Percentiles rank a stretch among this genome's conserved stretches.
These are phyloP conservation scores for Phaeomoniella chlamydospora DNA, from an alignment of 2,329 filamentous ascomycete species.

Conservation along the genomic window DNA sequence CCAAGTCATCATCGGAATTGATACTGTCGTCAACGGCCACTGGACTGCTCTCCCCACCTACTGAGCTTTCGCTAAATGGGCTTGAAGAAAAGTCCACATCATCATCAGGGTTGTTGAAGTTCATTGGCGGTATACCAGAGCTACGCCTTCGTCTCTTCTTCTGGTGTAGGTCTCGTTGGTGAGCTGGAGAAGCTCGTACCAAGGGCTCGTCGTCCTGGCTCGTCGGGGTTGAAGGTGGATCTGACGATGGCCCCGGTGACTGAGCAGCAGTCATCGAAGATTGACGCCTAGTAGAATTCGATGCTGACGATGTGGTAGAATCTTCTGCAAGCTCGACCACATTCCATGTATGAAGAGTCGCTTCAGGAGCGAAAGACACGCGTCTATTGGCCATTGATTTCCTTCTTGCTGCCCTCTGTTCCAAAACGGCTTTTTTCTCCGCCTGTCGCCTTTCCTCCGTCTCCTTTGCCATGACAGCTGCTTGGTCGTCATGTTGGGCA, in stretches of 20 bases:
- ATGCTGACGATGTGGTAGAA: slow-evolving; percentile 60
- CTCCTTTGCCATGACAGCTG: slow-evolving; percentile 53
- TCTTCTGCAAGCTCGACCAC: slow-evolving; percentile 82
- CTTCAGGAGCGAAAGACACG: slow-evolving; percentile 94
- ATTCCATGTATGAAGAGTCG: slow-evolving; percentile 93
- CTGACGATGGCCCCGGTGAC: slow-evolving; percentile 17
- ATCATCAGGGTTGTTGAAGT: slow-evolving; percentile 51
- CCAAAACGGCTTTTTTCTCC: slow-evolving; percentile 45
- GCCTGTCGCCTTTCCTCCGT: slow-evolving; percentile 46
- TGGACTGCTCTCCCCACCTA: slow-evolving; percentile 22
- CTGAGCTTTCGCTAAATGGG: slow-evolving; percentile 52
- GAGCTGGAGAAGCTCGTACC: slow-evolving; percentile 44
- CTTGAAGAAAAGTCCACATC: slow-evolving; percentile 62
- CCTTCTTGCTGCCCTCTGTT: slow-evolving; percentile 72
- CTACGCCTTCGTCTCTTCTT: slow-evolving; percentile 41
- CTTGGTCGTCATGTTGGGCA: slow-evolving; percentile 39
- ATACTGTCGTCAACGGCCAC: slow-evolving; percentile 33
- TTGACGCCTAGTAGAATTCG: slow-evolving; percentile 59
- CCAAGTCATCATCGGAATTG: slow-evolving; percentile 30
- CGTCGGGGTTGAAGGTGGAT: slow-evolving; percentile 47
- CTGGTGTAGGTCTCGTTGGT: slow-evolving; percentile 48
- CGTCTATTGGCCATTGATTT: slow-evolving; percentile 87
- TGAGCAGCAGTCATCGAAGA: slow-evolving; percentile 39
- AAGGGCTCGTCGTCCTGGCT: slow-evolving; percentile 43
- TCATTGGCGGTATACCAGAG: slow-evolving; percentile 50